Percentiles rank a stretch among this genome's conserved stretches.
phyloP scores from a whole-genome alignment of 2,329 filamentous ascomycete species.

The Mycosphaerelloides madeirae region DNA sequence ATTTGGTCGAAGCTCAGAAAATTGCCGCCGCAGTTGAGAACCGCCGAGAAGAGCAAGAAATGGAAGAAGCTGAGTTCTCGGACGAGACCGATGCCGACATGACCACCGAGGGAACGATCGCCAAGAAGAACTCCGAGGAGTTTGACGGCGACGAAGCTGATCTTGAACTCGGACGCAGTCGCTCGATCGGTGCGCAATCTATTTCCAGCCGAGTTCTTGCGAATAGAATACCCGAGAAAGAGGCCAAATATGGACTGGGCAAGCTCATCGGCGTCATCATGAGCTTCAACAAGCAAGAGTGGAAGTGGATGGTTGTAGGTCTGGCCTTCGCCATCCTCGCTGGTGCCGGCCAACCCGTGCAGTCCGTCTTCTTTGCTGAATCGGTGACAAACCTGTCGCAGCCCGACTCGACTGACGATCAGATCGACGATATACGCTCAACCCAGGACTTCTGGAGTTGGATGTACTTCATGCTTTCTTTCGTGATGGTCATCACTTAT shows the following conservation, averaged over 20 bases:
- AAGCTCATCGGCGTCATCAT: slow-evolving; percentile 73
- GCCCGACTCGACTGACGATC: slow-evolving; percentile 36
- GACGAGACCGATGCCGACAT: slow-evolving; percentile 29
- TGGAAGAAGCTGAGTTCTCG: slow-evolving; percentile 23
- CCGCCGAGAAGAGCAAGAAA: slow-evolving; percentile 43
- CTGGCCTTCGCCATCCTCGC: slow-evolving; percentile 70
- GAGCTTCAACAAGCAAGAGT: slow-evolving; percentile 72
- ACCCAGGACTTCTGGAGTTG: slow-evolving; percentile 80
- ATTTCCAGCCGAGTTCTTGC: slow-evolving; percentile 67
- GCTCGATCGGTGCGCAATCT: slow-evolving; percentile 46
- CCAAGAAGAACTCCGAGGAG: slow-evolving; percentile 17
- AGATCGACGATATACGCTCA: slow-evolving; percentile 56
- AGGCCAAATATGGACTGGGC: slow-evolving; percentile 61
- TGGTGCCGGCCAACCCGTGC: slow-evolving; percentile 72
- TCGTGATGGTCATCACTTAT: slow-evolving; percentile 68
- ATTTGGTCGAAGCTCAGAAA: slow-evolving; percentile 81
- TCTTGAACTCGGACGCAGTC: slow-evolving; percentile 52
- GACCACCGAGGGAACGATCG: slow-evolving; percentile 11
- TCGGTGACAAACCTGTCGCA: slow-evolving; percentile 69
- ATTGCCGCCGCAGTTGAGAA: slow-evolving; percentile 61
- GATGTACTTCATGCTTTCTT: slow-evolving; percentile 82
- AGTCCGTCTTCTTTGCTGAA: slow-evolving; percentile 83
- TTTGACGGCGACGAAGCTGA: slow-evolving; percentile 57
- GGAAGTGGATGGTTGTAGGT: slow-evolving; percentile 66
- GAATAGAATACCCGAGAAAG: slow-evolving; percentile 33